A percentile compares a stretch with the other conserved stretches of the same genome.
Conservation (phyloP, 257 asterid genomes). For the Jacaranda copaia region DNA sequence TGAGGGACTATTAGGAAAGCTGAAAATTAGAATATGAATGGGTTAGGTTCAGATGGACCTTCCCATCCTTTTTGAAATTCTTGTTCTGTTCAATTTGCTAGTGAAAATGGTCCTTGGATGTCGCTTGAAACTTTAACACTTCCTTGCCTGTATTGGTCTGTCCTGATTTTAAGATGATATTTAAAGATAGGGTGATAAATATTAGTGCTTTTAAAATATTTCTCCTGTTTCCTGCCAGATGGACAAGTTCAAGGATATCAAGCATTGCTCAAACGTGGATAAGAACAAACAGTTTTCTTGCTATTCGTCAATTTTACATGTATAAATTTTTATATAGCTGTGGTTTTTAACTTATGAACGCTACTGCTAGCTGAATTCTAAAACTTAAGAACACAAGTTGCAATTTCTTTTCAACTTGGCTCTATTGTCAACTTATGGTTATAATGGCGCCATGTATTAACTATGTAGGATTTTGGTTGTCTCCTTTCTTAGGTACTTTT, state of each 20-base stretch:
- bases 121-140: neutral
- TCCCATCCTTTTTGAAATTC: neutral
- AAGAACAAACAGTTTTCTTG: neutral
- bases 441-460: neutral
- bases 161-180: neutral
- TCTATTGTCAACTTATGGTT: neutral
- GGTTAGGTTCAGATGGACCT: too few relatives aligned
- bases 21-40: neutral
- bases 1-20: neutral
- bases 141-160: constrained; percentile 10
- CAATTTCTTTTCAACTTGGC: constrained; percentile 10
- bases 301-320: constrained; percentile 16
- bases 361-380: constrained; percentile 3
- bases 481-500: constrained; percentile 10
- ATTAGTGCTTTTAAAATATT: constrained; percentile 9
- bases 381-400: neutral
- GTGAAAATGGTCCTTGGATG: constrained; percentile 16
- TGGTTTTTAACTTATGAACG: neutral
- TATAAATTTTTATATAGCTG: neutral
- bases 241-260: constrained; percentile 2
- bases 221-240: neutral
- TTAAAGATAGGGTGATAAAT: neutral
- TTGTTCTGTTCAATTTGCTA: constrained; percentile 6
- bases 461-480: neutral
- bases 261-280: neutral